These are phyloP conservation scores for Cladophialophora psammophila DNA, from an alignment of 2,329 filamentous ascomycete genomes.

Conservation along the genomic window DNA sequence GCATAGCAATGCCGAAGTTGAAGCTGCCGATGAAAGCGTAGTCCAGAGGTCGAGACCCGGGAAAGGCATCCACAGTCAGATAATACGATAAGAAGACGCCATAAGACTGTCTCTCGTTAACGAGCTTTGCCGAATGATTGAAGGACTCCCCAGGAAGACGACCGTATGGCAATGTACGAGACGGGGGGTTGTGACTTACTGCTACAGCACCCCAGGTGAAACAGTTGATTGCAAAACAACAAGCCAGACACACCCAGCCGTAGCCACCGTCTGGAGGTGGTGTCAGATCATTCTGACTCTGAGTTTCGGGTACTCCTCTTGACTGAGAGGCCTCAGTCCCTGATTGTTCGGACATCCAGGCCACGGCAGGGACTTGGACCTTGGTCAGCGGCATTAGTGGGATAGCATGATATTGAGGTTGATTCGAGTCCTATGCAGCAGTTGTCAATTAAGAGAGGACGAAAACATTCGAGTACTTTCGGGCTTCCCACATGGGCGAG, in stretches of 20 bases:
- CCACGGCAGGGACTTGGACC: too few species aligned
- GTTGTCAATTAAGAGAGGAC: too few species aligned
- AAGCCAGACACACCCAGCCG: constrained; percentile 43
- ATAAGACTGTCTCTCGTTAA: constrained; percentile 45
- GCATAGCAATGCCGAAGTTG: constrained; percentile 39
- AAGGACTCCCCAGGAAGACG: too few species aligned
- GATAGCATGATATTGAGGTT: too few species aligned
- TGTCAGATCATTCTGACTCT: not conserved
- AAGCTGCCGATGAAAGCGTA: constrained; percentile 45
- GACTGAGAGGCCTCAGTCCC: not conserved
- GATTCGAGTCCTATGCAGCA: too few species aligned
- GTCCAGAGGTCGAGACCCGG: constrained; percentile 38
- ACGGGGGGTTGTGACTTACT: constrained; percentile 29
- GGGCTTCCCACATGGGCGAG: too few species aligned
- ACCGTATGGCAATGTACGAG: not conserved
- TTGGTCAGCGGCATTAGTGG: too few species aligned
- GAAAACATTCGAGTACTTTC: too few species aligned
- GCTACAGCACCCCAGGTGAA: constrained; percentile 45
- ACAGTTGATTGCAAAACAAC: constrained; percentile 42
- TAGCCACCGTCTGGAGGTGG: constrained; percentile 44
- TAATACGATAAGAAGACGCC: constrained; percentile 55
- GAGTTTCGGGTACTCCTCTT: not conserved
- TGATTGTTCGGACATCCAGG: not conserved
- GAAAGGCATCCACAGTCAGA: constrained; percentile 43
- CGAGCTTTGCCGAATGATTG: too few species aligned